phyloP scores from a whole-genome alignment of 805 yeast species.

The Starmera caribaea region DNA sequence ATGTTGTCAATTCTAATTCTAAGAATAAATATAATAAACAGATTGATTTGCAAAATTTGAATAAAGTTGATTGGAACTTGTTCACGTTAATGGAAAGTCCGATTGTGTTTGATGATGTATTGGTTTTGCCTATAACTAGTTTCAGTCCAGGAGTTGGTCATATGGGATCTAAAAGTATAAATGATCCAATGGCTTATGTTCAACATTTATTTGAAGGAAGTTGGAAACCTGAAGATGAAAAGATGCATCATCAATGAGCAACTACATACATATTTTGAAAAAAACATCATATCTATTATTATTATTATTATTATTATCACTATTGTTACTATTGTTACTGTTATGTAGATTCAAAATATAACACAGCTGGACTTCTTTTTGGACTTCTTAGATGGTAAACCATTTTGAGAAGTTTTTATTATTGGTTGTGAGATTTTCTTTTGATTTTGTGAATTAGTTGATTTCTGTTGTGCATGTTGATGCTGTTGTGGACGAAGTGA shows the following conservation, averaged over 20 bases:
- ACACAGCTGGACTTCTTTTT: slow-evolving; percentile 20
- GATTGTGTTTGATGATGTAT: slow-evolving; percentile 51
- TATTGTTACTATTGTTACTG: no score
- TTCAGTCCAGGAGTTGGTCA: slow-evolving; percentile 63
- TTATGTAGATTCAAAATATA: slow-evolving; percentile 6
- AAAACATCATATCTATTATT: no score
- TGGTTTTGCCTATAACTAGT: slow-evolving; percentile 62
- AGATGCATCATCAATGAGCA: neutral
- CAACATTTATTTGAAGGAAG: slow-evolving; percentile 56
- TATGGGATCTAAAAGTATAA: slow-evolving; percentile 44
- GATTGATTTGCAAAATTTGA: slow-evolving; percentile 15
- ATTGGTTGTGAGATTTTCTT: no score
- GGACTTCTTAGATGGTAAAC: slow-evolving; percentile 5
- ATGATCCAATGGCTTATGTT: slow-evolving; percentile 44
- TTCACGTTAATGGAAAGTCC: slow-evolving; percentile 53
- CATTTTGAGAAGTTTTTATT: no score
- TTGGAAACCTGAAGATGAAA: slow-evolving; percentile 37
- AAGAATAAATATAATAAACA: slow-evolving; percentile 19
- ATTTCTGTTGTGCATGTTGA: neutral
- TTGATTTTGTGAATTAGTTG: no score
- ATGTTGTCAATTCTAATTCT: slow-evolving; percentile 10
- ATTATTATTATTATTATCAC: no score
- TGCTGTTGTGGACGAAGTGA: neutral
- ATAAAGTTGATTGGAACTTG: slow-evolving; percentile 46
- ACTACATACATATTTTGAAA: no score